A percentile compares a stretch with the other conserved stretches of the same genome.
phyloP scores from a whole-genome alignment of 768 basidiomycete genomes.

The Mycena galopus region DNA sequence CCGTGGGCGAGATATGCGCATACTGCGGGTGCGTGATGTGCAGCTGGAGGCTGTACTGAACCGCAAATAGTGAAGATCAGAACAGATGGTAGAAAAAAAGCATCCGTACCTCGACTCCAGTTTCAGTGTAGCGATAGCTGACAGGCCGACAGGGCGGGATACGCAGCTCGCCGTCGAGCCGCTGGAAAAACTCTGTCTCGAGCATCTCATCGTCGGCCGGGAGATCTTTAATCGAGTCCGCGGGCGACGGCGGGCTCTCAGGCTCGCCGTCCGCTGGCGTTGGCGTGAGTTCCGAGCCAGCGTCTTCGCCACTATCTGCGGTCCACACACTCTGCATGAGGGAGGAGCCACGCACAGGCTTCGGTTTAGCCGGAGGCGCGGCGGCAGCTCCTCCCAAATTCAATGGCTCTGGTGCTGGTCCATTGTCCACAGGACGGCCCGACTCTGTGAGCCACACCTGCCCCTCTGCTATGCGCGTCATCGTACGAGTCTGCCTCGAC shows the following conservation, averaged over 20 bases:
- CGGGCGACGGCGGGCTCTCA: constrained; percentile 13
- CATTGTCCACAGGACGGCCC: constrained; percentile 23
- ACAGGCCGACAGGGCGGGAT: constrained; percentile 36
- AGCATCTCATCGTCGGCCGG: constrained; percentile 5
- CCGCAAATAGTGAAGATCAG: not conserved
- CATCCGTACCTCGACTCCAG: constrained; percentile 34
- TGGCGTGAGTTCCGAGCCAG: not conserved
- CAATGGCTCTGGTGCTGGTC: constrained; percentile 8
- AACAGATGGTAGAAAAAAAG: not conserved
- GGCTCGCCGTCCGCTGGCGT: not conserved
- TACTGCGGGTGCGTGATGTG: constrained; percentile 31
- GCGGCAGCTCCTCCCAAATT: not conserved
- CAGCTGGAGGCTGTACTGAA: constrained; percentile 34
- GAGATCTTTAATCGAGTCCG: constrained; percentile 9
- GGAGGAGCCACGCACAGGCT: not conserved
- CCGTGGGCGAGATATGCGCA: constrained; percentile 35
- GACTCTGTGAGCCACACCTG: constrained; percentile 29
- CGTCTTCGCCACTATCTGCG: constrained; percentile 4
- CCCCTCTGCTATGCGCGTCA: constrained; percentile 24
- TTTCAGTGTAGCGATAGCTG: constrained; percentile 37
- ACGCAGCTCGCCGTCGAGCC: constrained; percentile 32
- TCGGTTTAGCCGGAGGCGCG: not conserved
- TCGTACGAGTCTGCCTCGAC: constrained; percentile 25
- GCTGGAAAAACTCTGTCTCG: constrained; percentile 23
- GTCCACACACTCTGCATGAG: constrained; percentile 35